These are phyloP conservation scores for Cardamine chenopodiifolia DNA, from an alignment of 345 rosid genomes.

Conservation along the genomic window DNA sequence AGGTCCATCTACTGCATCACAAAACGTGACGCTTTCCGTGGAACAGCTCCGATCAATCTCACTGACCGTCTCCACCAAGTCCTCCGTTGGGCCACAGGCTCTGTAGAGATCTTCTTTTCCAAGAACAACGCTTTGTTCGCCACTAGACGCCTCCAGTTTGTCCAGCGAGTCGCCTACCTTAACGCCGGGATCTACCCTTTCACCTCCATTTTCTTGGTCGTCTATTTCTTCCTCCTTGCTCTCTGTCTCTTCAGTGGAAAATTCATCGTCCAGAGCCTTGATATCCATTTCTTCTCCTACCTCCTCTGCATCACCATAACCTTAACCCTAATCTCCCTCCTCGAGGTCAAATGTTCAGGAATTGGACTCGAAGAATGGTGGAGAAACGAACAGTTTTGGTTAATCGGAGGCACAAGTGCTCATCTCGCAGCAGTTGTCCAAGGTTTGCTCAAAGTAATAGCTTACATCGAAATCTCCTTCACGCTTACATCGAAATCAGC, in stretches of 20 bases:
- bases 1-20: slow-evolving; percentile 86
- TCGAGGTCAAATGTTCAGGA: slow-evolving; percentile 92
- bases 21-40: slow-evolving; percentile 88
- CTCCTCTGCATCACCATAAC: slow-evolving; percentile 69
- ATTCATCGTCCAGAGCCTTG: slow-evolving; percentile 70
- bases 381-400: slow-evolving; percentile 96
- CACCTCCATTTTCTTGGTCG: slow-evolving; percentile 74
- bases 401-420: slow-evolving; percentile 90
- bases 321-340: slow-evolving; percentile 66
- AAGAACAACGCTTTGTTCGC: slow-evolving; percentile 74
- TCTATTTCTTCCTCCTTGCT: slow-evolving; percentile 89
- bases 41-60: slow-evolving; percentile 89
- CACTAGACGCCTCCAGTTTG: slow-evolving; percentile 72
- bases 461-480: slow-evolving; percentile 87
- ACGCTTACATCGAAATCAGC: slow-evolving; percentile 69
- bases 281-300: slow-evolving; percentile 63
- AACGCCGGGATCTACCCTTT: slow-evolving; percentile 90
- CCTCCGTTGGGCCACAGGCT: slow-evolving; percentile 95
- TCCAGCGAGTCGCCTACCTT: slow-evolving; percentile 81
- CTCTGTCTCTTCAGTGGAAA: slow-evolving; percentile 76
- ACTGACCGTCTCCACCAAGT: slow-evolving; percentile 94
- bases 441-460: slow-evolving; percentile 79
- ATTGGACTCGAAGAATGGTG: slow-evolving; percentile 83
- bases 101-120: slow-evolving; percentile 90
- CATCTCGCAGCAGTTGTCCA: slow-evolving; percentile 84